phyloP scores from a whole-genome alignment of 345 rosid species.

The Garcia nutans region DNA sequence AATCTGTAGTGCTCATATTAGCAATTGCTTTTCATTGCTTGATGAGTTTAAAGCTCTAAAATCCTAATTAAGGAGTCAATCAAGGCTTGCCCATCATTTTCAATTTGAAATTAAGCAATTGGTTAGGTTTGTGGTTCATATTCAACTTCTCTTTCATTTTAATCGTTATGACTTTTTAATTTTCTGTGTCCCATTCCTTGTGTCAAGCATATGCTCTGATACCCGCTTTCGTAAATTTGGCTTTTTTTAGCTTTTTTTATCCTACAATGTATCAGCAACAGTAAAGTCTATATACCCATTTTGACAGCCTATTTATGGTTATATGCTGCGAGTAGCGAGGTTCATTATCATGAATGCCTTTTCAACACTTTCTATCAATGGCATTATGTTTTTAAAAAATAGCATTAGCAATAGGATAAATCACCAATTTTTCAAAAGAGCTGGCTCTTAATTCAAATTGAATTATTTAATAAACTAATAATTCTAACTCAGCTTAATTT shows the following conservation, averaged over 20 bases:
- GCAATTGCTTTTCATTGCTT: neutral
- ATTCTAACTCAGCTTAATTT: no score
- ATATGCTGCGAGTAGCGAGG: neutral
- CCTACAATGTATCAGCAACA: neutral
- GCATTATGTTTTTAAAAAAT: no score
- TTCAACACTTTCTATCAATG: neutral
- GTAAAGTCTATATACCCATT: neutral
- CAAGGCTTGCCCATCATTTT: neutral
- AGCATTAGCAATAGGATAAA: no score
- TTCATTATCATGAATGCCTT: neutral
- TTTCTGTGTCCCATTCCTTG: neutral
- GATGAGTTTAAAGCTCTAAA: neutral
- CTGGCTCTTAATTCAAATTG: no score
- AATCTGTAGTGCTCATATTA: neutral
- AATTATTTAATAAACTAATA: no score
- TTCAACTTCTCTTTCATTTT: neutral
- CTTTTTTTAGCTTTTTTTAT: no score
- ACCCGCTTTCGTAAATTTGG: neutral
- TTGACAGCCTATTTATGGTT: neutral
- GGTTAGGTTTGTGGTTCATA: neutral
- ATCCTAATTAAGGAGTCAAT: neutral
- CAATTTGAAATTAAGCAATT: neutral
- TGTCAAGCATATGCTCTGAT: neutral
- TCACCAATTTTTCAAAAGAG: no score
- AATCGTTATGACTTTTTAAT: slow-evolving; percentile 11